Base-by-base conservation (phyloP, 2,329 filamentous ascomycete genomes). In the Talaromyces atroroseus region DNA sequence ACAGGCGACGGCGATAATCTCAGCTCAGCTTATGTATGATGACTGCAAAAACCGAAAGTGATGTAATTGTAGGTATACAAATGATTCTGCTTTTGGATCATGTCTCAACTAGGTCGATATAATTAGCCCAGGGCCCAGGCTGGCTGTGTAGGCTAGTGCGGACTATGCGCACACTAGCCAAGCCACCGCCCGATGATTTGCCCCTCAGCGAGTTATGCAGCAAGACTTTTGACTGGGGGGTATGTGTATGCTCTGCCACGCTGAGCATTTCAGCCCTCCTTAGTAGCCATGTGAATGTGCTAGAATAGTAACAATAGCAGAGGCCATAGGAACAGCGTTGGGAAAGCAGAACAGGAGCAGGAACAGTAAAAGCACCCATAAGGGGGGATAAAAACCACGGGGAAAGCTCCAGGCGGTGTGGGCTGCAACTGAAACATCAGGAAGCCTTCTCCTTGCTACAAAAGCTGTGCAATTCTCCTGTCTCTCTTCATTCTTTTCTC, bases 1-100 rank as follows among this genome's bases (percentile, higher is more conserved):
- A 68, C 54, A 61, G 63, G 42, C 66, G 63, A 49, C 61, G 64
- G 52, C 61, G 62, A 49, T 63, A 3, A 44, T 23, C 32, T 40
- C 7, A 44, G 24, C 40, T 44, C 16, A 42, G 38, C 38, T 18
- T 3, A 36, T 36, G 14, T 16, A 2, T 36, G 32, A 36, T 36
- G 32, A 36, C 12, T 11, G 26, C 26, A 29, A 11, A 8, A 29
- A 29, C 26, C 4, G 2, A 16, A 14, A 36, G 32, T 36, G 32
- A 36, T 36, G 32, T 36, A 36, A 36, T n/a, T n/a, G n/a, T n/a
- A n/a, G n/a, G n/a, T n/a, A 36, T 36, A 36, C 2, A 36, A 36
- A 11, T 29, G 26, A n/a, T n/a, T 8, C 4, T 5, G 11, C 5
- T 12, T 36, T 16, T 34, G 29, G 29, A 34, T 10, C 24, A 34